phyloP scores from a whole-genome alignment of 495 filamentous ascomycete genomes.

The Bombardia bombarda region DNA sequence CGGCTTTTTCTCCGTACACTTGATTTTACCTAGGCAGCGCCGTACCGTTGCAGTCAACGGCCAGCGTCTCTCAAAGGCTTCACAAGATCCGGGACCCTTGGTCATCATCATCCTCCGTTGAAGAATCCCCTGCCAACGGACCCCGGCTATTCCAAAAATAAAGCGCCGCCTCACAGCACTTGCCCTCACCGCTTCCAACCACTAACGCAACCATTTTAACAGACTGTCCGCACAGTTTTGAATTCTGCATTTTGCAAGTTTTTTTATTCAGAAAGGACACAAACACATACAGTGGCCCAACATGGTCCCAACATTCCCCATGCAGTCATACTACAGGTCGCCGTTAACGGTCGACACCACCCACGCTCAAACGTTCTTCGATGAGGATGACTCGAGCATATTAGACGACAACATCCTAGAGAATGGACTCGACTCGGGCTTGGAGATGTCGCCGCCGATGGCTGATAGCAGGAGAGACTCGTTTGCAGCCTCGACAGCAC shows the following conservation, averaged over 20 bases:
- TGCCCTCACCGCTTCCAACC: constrained; percentile 26
- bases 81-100: neutral
- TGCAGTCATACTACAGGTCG: constrained; percentile 56
- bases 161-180: constrained; percentile 12
- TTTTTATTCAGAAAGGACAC: constrained; percentile 3
- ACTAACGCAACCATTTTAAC: constrained; percentile 32
- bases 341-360: constrained; percentile 55
- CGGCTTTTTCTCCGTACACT: neutral
- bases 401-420: constrained; percentile 80
- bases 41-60: neutral
- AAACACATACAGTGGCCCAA: constrained; percentile 20
- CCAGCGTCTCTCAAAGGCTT: neutral
- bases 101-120: neutral
- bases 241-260: constrained; percentile 7
- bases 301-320: constrained; percentile 45
- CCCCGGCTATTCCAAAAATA: constrained; percentile 21
- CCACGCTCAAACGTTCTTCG: constrained; percentile 52
- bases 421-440: constrained; percentile 51
- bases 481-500: constrained; percentile 57
- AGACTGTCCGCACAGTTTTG: constrained; percentile 18
- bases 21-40: neutral
- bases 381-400: constrained; percentile 75
- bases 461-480: constrained; percentile 60
- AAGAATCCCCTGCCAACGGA: constrained; percentile 8
- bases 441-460: constrained; percentile 62